These are phyloP conservation scores for Colletotrichum tropicale DNA, from an alignment of 2,329 filamentous ascomycete species.

Conservation along the genomic window DNA sequence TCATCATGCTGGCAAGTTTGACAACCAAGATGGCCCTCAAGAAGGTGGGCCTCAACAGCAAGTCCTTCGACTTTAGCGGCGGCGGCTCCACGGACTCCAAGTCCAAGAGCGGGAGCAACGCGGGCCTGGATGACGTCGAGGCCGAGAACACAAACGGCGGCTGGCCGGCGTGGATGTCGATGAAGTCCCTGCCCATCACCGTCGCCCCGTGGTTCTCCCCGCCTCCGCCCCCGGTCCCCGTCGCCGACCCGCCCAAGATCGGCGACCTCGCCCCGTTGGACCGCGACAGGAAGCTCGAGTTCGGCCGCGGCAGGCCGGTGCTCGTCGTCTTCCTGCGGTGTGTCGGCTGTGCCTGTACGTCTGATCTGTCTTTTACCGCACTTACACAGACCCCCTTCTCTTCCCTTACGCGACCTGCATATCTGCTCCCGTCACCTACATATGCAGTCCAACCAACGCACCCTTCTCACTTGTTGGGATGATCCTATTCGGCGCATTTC, in stretches of 20 bases:
- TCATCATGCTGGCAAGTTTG: slow-evolving; percentile 59
- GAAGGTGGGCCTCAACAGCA: slow-evolving; percentile 58
- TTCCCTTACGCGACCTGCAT: neutral
- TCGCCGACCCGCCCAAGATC: slow-evolving; percentile 48
- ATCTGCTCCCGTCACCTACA: neutral
- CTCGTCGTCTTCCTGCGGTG: slow-evolving; percentile 59
- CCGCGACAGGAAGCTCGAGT: slow-evolving; percentile 44
- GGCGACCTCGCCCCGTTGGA: slow-evolving; percentile 55
- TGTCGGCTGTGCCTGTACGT: slow-evolving; percentile 60
- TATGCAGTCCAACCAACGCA: neutral
- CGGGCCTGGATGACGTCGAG: slow-evolving; percentile 31
- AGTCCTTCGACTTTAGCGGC: slow-evolving; percentile 48
- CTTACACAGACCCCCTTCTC: neutral
- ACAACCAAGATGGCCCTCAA: slow-evolving; percentile 63
- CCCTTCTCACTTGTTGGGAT: neutral
- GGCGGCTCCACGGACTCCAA: slow-evolving; percentile 35
- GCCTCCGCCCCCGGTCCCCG: slow-evolving; percentile 51
- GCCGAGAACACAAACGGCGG: slow-evolving; percentile 24
- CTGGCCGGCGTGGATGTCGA: slow-evolving; percentile 54
- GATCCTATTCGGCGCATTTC: neutral
- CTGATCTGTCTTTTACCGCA: neutral
- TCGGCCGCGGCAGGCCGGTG: slow-evolving; percentile 48
- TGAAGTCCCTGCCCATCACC: slow-evolving; percentile 54
- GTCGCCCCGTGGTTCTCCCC: slow-evolving; percentile 60
- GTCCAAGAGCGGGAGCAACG: slow-evolving; percentile 25